phyloP scores from a whole-genome alignment of 495 filamentous ascomycete species.

The Monascus purpureus region DNA sequence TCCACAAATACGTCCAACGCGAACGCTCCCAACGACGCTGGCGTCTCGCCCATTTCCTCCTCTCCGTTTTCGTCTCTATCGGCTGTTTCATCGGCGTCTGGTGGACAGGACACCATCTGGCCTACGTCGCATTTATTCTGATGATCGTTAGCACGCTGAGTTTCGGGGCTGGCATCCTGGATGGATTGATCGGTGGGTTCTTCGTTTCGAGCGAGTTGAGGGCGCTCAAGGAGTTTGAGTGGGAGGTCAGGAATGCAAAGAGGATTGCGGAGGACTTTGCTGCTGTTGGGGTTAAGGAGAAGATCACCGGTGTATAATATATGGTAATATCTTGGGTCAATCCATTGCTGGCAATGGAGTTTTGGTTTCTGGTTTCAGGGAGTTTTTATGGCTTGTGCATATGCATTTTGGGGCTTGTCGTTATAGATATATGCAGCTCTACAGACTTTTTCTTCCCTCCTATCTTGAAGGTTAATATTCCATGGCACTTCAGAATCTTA shows the following conservation, averaged over 20 bases:
- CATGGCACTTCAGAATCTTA: no score
- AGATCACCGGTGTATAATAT: constrained; percentile 3
- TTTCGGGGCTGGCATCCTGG: constrained; percentile 58
- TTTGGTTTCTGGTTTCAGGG: no score
- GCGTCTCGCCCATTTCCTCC: constrained; percentile 58
- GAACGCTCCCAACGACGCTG: constrained; percentile 54
- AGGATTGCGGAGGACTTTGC: constrained; percentile 9
- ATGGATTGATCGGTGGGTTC: constrained; percentile 73
- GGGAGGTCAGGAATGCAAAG: constrained; percentile 70
- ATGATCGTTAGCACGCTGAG: constrained; percentile 64
- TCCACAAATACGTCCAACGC: constrained; percentile 48
- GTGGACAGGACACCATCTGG: constrained; percentile 54
- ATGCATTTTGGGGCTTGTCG: no score
- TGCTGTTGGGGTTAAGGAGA: constrained; percentile 1
- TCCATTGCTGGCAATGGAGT: neutral
- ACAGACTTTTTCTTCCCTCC: no score
- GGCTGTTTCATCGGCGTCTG: constrained; percentile 69
- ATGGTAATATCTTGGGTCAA: no score
- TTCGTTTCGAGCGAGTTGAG: constrained; percentile 76
- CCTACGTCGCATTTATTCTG: constrained; percentile 68
- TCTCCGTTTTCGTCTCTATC: constrained; percentile 48
- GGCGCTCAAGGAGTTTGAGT: constrained; percentile 84
- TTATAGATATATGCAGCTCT: no score
- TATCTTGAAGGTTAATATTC: no score
- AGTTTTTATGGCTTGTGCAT: no score